phyloP scores from a whole-genome alignment of 176 grass and related monocot genomes.

The Ensete ventricosum region DNA sequence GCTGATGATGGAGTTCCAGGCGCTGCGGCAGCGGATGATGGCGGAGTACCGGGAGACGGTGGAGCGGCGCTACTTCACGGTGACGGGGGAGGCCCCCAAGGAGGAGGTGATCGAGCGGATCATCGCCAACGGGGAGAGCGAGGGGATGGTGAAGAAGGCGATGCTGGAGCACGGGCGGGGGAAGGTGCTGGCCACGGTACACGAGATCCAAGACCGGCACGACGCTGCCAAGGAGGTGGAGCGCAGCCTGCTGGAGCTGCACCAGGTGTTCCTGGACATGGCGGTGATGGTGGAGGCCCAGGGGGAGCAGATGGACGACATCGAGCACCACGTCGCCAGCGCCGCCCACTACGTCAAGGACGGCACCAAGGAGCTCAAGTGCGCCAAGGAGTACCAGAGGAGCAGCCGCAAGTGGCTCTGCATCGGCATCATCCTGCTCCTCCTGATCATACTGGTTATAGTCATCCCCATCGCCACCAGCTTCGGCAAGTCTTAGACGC shows the following conservation, averaged over 20 bases:
- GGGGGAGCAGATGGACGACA: constrained; percentile 27
- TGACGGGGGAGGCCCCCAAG: constrained; percentile 43
- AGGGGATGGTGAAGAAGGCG: constrained; percentile 63
- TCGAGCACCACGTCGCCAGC: constrained; percentile 51
- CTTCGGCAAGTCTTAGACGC: constrained; percentile 41
- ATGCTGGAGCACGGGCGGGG: constrained; percentile 63
- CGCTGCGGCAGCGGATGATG: constrained; percentile 72
- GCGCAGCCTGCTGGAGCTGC: too few relatives aligned
- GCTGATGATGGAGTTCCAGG: constrained; percentile 91
- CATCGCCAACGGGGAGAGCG: constrained; percentile 65
- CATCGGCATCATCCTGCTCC: constrained; percentile 62
- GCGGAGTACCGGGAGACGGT: constrained; percentile 79
- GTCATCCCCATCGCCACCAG: constrained; percentile 62
- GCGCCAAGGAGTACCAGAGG: constrained; percentile 56
- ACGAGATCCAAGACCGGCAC: constrained; percentile 43
- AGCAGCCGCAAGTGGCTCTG: constrained; percentile 71
- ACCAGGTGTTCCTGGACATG: too few relatives aligned
- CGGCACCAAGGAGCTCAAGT: constrained; percentile 59
- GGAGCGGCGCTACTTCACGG: constrained; percentile 47
- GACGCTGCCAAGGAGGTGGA: too few relatives aligned
- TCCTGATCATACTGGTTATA: constrained; percentile 54
- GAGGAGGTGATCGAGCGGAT: constrained; percentile 79
- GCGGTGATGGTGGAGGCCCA: too few relatives aligned
- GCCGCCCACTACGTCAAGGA: constrained; percentile 59
- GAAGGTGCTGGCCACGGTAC: constrained; percentile 48